Conservation (phyloP, 2,329 filamentous ascomycete species). For the Curvularia hawaiiensis region DNA sequence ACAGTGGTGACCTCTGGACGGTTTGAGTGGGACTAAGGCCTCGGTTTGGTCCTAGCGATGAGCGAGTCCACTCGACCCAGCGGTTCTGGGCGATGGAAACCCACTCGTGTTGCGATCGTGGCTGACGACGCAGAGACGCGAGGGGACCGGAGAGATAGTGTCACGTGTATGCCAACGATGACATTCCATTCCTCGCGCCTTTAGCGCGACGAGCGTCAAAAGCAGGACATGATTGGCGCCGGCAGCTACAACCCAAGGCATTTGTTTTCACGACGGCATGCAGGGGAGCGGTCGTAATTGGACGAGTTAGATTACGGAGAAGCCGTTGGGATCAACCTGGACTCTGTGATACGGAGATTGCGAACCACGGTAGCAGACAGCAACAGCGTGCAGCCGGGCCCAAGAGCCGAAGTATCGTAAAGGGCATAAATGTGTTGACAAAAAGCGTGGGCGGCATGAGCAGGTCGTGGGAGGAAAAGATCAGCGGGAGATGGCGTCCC, state of each 20-base stretch:
- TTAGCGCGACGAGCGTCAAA: conserved; percentile 9
- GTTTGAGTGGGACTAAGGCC: conserved; percentile 3
- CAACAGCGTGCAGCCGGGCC: conserved; percentile 4
- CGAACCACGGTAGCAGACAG: conserved; percentile 5
- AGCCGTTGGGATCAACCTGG: conserved; percentile 10
- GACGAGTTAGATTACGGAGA: conserved; percentile 15
- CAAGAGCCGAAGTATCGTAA: conserved; percentile 1
- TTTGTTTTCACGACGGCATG: conserved; percentile 1
- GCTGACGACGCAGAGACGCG: background rate
- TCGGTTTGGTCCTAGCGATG: conserved; percentile 2
- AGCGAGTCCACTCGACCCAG: background rate
- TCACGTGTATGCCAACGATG: background rate
- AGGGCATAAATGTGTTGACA: conserved; percentile 1
- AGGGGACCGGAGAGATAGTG: background rate
- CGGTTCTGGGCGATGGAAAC: background rate
- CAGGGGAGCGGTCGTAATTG: conserved; percentile 18
- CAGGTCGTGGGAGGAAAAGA: conserved; percentile 3
- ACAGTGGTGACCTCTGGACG: conserved; percentile 9
- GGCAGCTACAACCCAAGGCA: background rate
- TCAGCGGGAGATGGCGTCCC: conserved; percentile 9
- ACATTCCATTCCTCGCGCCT: background rate
- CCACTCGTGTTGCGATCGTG: background rate
- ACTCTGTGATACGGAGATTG: conserved; percentile 33
- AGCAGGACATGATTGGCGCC: background rate
- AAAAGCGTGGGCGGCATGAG: conserved; percentile 3